phyloP scores from a whole-genome alignment of 1,284 basidiomycete species.

The Sporisorium exsertum region DNA sequence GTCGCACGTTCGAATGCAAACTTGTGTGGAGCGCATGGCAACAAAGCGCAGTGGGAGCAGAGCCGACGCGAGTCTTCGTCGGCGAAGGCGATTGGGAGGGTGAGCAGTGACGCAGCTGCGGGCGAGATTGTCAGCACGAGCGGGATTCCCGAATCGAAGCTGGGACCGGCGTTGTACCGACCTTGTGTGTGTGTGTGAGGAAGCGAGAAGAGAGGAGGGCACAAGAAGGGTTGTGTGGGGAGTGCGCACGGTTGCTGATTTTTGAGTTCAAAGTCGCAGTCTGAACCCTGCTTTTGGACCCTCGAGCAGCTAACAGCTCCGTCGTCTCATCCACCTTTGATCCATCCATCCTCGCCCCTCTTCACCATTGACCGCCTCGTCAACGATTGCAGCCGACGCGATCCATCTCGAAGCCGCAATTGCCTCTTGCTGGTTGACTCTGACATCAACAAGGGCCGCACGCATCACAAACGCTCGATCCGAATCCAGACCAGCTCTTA shows the following conservation, averaged over 20 bases:
- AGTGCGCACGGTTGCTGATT: slow-evolving; percentile 19
- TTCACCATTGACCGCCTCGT: not conserved
- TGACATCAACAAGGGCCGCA: not conserved
- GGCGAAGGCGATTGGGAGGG: not conserved
- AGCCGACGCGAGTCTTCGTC: not conserved
- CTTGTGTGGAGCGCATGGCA: not conserved
- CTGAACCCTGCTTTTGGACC: slow-evolving; percentile 45
- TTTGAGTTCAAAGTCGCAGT: not conserved
- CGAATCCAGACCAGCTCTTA: not conserved
- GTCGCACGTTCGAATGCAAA: not conserved
- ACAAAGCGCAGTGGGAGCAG: not conserved
- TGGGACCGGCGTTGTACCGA: not conserved
- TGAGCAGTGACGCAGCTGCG: not conserved
- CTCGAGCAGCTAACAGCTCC: not conserved
- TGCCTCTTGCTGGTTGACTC: not conserved
- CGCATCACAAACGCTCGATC: not conserved
- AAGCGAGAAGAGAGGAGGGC: not conserved
- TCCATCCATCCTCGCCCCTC: not conserved
- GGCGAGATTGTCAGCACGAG: not conserved
- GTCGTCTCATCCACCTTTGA: not conserved
- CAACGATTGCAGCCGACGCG: not conserved
- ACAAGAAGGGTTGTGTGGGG: slow-evolving; percentile 17
- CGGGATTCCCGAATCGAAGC: slow-evolving; percentile 1
- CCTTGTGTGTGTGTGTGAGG: not conserved
- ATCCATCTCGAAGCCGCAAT: not conserved